These are phyloP conservation scores for Astraeus odoratus DNA, from an alignment of 768 basidiomycete species.

Conservation along the genomic window DNA sequence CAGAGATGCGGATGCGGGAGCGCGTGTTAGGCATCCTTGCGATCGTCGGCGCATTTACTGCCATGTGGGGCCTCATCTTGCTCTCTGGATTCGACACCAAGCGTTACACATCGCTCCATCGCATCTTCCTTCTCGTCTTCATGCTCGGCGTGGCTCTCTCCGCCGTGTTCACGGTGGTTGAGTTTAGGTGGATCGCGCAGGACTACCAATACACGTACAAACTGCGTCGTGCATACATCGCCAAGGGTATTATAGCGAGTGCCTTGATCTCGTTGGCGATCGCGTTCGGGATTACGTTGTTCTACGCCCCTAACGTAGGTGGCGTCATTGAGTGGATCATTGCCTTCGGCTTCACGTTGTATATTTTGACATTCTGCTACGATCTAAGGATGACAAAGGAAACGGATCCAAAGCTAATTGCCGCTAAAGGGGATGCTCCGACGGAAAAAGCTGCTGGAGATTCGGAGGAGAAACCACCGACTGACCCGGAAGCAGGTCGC, in stretches of 20 bases:
- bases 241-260: slow-evolving; percentile 54
- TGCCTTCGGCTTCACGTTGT: slow-evolving; percentile 65
- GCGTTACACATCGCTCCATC: slow-evolving; percentile 44
- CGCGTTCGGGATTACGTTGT: slow-evolving; percentile 53
- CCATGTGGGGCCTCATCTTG: slow-evolving; percentile 58
- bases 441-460: neutral
- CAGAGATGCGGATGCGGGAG: slow-evolving; percentile 53
- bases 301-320: slow-evolving; percentile 38
- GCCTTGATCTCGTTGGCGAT: slow-evolving; percentile 56
- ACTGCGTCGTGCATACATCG: slow-evolving; percentile 48
- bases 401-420: neutral
- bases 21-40: slow-evolving; percentile 49
- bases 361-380: slow-evolving; percentile 64
- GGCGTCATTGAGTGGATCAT: slow-evolving; percentile 74
- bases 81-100: slow-evolving; percentile 69
- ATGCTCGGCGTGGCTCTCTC: slow-evolving; percentile 65
- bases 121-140: slow-evolving; percentile 62
- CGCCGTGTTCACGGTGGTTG: slow-evolving; percentile 66
- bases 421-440: neutral
- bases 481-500: too few species aligned
- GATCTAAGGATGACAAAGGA: slow-evolving; percentile 56
- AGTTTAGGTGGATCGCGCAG: slow-evolving; percentile 62
- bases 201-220: slow-evolving; percentile 40
- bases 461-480: too few species aligned
- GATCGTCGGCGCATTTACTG: slow-evolving; percentile 53